These are phyloP conservation scores for Lactarius evosmus DNA, from an alignment of 768 basidiomycete species.

Conservation along the genomic window DNA sequence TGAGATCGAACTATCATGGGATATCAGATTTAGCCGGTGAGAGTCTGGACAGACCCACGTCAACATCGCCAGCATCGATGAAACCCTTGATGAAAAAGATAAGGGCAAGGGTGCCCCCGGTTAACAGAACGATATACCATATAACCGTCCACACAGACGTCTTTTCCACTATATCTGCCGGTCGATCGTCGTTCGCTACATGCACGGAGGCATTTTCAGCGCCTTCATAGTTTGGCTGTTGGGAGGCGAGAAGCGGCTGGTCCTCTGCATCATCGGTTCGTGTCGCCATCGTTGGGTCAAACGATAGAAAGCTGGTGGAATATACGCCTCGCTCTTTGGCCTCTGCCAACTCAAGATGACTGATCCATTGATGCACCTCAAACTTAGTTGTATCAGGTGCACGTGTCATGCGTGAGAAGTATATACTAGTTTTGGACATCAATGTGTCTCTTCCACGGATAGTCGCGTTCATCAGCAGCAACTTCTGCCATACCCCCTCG, in stretches of 20 bases:
- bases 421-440: background rate
- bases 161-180: slow-evolving; percentile 25
- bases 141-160: slow-evolving; percentile 32
- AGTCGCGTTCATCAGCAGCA: background rate
- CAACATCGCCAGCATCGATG: slow-evolving; percentile 62
- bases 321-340: background rate
- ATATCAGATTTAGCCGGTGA: background rate
- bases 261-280: slow-evolving; percentile 9
- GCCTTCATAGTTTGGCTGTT: background rate
- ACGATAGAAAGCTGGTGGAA: background rate
- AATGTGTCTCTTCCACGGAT: background rate
- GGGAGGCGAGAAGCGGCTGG: slow-evolving; percentile 11
- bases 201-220: background rate
- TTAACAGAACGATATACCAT: slow-evolving; percentile 37
- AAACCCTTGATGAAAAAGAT: slow-evolving; percentile 65
- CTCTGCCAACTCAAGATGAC: background rate
- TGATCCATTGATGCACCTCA: background rate
- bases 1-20: slow-evolving; percentile 69
- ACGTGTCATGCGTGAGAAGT: background rate
- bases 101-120: slow-evolving; percentile 41
- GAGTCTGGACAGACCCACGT: slow-evolving; percentile 43
- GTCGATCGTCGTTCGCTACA: background rate
- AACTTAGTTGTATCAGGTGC: too few species aligned
- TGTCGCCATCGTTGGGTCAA: slow-evolving; percentile 9
- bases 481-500: background rate